Evolutionary conservation across 805 yeast species (phyloP).

Genomic region (Pichia deserticola): DNA sequence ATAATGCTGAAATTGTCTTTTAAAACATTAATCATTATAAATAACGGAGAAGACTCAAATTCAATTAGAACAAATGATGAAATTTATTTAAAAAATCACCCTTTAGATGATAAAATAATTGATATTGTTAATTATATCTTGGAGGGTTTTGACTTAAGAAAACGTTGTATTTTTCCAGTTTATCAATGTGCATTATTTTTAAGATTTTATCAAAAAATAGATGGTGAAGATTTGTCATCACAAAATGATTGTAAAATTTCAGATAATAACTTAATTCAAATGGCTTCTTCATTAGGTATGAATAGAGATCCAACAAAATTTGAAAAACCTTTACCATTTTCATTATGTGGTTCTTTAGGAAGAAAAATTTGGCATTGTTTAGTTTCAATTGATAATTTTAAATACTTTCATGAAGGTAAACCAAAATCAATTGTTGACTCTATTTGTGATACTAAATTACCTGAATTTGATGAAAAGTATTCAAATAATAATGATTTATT

Average conservation of each 20-base stretch:
- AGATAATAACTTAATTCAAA: conserved; percentile 49
- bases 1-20: conserved; percentile 37
- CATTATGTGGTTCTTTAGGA: conserved; percentile 16
- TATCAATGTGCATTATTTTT: conserved; percentile 47
- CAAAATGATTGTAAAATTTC: conserved; percentile 52
- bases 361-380: conserved; percentile 54
- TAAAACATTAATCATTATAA: conserved; percentile 31
- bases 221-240: conserved; percentile 37
- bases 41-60: conserved; percentile 16
- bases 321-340: not conserved
- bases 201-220: conserved; percentile 38
- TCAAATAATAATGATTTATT: conserved; percentile 32
- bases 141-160: conserved; percentile 43
- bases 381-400: conserved; percentile 37
- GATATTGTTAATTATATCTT: conserved; percentile 47
- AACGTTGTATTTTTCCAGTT: conserved; percentile 41
- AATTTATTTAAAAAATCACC: conserved; percentile 23
- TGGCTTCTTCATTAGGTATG: conserved; percentile 57
- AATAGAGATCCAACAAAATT: conserved; percentile 1
- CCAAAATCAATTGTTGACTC: conserved; percentile 34
- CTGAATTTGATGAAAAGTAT: conserved; percentile 30
- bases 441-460: conserved; percentile 45
- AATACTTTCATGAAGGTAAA: conserved; percentile 41
- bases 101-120: conserved; percentile 39
- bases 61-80: conserved; percentile 15